phyloP scores from a whole-genome alignment of 2,329 filamentous ascomycete species.

The Botrytis tulipae region DNA sequence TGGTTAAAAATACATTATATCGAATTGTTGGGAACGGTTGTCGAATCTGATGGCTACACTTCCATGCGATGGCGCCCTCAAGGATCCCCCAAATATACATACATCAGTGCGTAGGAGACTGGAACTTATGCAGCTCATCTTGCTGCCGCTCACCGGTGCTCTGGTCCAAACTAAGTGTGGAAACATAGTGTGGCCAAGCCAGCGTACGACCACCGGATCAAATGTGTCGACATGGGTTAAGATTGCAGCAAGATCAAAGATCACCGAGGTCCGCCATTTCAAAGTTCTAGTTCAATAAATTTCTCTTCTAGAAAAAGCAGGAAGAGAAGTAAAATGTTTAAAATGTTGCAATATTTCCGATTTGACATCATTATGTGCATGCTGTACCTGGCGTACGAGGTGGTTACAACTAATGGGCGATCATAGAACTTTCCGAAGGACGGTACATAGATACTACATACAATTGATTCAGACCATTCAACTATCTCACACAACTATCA shows the following conservation, averaged over 20 bases:
- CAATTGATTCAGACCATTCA: neutral
- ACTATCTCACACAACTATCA: neutral
- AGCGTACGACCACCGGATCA: slow-evolving; percentile 21
- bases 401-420: slow-evolving; percentile 10
- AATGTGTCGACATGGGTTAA: slow-evolving; percentile 16
- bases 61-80: slow-evolving; percentile 25
- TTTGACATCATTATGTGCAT: slow-evolving; percentile 14
- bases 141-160: slow-evolving; percentile 36
- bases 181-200: slow-evolving; percentile 19
- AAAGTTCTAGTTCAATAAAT: slow-evolving; percentile 16
- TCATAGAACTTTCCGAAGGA: slow-evolving; percentile 13
- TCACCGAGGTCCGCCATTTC: slow-evolving; percentile 19
- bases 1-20: slow-evolving; percentile 10
- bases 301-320: slow-evolving; percentile 20
- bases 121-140: slow-evolving; percentile 39
- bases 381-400: slow-evolving; percentile 12
- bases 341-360: slow-evolving; percentile 17
- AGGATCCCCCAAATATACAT: slow-evolving; percentile 26
- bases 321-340: neutral
- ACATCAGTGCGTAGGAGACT: slow-evolving; percentile 31
- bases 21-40: slow-evolving; percentile 8
- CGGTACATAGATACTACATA: neutral
- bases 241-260: slow-evolving; percentile 18
- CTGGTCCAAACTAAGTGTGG: slow-evolving; percentile 27
- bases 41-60: slow-evolving; percentile 21